Conservation (phyloP, 352 stramenopile species). For the Phytophthora sojae region DNA sequence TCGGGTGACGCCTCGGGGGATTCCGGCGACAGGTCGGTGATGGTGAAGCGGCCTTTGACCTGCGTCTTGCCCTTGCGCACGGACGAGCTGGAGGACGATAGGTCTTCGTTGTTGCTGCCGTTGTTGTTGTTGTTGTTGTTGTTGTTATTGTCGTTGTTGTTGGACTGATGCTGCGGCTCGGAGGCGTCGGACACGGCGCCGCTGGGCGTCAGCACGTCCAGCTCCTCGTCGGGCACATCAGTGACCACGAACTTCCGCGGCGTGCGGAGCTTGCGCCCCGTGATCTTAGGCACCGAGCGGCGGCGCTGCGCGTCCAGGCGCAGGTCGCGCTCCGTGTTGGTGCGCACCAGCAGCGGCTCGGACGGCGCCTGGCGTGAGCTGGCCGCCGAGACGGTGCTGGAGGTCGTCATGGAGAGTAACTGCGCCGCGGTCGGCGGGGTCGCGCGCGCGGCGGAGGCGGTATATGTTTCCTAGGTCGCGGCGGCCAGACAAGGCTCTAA, state of each 20-base stretch:
- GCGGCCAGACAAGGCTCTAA: not conserved
- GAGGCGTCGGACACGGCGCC: slow-evolving; percentile 5
- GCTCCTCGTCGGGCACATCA: slow-evolving; percentile 66
- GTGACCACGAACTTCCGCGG: slow-evolving; percentile 79
- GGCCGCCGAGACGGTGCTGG: slow-evolving; percentile 30
- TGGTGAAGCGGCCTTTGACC: slow-evolving; percentile 80
- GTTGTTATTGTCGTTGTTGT: slow-evolving; percentile 25
- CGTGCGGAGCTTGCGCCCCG: slow-evolving; percentile 59
- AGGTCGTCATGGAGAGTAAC: slow-evolving; percentile 35
- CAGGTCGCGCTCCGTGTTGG: slow-evolving; percentile 17
- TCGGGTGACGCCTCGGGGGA: slow-evolving; percentile 43
- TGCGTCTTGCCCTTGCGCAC: slow-evolving; percentile 69
- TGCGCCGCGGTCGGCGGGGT: slow-evolving; percentile 11
- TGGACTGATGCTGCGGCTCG: slow-evolving; percentile 3
- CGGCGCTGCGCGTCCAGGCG: slow-evolving; percentile 30
- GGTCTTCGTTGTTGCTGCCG: slow-evolving; percentile 30
- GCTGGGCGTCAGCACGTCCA: slow-evolving; percentile 16
- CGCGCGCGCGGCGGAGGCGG: not conserved
- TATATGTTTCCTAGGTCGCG: slow-evolving; percentile 18
- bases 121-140: slow-evolving; percentile 29
- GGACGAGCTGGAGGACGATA: slow-evolving; percentile 25
- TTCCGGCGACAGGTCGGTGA: slow-evolving; percentile 81
- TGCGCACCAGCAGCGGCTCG: slow-evolving; percentile 18
- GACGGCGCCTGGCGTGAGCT: slow-evolving; percentile 3
- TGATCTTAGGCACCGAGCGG: slow-evolving; percentile 59